Evolutionary conservation across 2,329 filamentous ascomycete genomes (phyloP).

Genomic region (Aspergillus hortae): DNA sequence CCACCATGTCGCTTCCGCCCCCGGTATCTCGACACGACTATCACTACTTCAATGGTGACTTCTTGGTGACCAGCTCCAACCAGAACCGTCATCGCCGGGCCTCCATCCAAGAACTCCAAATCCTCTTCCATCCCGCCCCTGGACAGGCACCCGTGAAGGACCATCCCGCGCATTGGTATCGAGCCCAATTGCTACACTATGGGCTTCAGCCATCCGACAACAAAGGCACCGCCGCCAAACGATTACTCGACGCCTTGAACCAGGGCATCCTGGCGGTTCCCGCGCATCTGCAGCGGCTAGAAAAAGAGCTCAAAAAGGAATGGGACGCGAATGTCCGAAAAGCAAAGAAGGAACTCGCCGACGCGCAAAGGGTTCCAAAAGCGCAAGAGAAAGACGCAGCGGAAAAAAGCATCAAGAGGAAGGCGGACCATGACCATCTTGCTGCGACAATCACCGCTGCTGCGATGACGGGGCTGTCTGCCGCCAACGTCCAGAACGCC

Average conservation of each 20-base stretch:
- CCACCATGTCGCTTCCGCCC: background rate
- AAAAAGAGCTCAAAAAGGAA: constrained; percentile 56
- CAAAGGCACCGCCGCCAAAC: constrained; percentile 57
- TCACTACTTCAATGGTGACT: constrained; percentile 41
- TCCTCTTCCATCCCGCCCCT: constrained; percentile 34
- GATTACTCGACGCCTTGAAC: constrained; percentile 56
- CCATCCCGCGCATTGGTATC: constrained; percentile 58
- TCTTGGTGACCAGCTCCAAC: constrained; percentile 45
- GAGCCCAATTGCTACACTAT: constrained; percentile 62
- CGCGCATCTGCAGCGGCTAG: constrained; percentile 45
- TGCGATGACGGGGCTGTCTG: background rate
- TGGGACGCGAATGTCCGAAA: constrained; percentile 32
- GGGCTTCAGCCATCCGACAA: constrained; percentile 55
- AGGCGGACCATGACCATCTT: background rate
- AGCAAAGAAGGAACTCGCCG: background rate
- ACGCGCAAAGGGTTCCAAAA: background rate
- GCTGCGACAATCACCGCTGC: background rate
- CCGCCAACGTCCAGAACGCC: background rate
- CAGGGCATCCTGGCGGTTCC: constrained; percentile 50
- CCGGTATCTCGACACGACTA: constrained; percentile 39
- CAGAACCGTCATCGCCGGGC: constrained; percentile 48
- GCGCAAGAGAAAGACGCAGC: background rate
- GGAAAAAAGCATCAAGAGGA: background rate
- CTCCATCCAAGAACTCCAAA: constrained; percentile 42
- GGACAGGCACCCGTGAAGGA: constrained; percentile 36